Evolutionary conservation across 305 asterid genomes (phyloP).

Genomic region (Fraxinus albicans): DNA sequence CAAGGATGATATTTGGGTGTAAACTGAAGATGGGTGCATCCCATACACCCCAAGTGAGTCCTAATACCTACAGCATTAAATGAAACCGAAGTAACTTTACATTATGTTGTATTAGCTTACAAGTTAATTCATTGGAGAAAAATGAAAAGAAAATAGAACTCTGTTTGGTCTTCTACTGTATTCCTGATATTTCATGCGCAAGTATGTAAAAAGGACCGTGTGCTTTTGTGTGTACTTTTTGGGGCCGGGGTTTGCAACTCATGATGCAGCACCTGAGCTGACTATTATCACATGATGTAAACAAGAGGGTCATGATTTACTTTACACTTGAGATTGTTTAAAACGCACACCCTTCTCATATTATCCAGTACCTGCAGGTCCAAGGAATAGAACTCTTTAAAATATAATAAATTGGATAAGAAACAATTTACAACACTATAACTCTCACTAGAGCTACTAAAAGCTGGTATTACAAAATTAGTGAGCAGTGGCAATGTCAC

Average conservation of each 20-base stretch:
- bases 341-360: conserved; percentile 62
- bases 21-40: conserved; percentile 57
- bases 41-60: conserved; percentile 92
- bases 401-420: not conserved
- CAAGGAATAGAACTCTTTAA: conserved; percentile 14
- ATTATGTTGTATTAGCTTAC: not conserved
- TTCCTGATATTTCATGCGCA: conserved; percentile 12
- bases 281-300: conserved; percentile 3
- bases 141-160: not conserved
- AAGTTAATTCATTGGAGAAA: not conserved
- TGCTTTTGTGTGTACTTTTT: not conserved
- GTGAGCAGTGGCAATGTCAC: not conserved
- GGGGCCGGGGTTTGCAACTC: not conserved
- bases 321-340: conserved; percentile 64
- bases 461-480: not conserved
- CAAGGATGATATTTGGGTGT: conserved; percentile 78
- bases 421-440: not conserved
- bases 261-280: conserved; percentile 1
- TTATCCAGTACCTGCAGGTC: conserved; percentile 69
- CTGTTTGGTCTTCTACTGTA: not conserved
- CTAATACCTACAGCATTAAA: conserved; percentile 52
- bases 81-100: conserved; percentile 8
- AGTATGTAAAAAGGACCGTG: not conserved
- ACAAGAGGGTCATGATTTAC: conserved; percentile 36
- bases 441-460: not conserved